Evolutionary conservation across 306 rosid genomes (phyloP).

Genomic region (Dalbergia oliveri): DNA sequence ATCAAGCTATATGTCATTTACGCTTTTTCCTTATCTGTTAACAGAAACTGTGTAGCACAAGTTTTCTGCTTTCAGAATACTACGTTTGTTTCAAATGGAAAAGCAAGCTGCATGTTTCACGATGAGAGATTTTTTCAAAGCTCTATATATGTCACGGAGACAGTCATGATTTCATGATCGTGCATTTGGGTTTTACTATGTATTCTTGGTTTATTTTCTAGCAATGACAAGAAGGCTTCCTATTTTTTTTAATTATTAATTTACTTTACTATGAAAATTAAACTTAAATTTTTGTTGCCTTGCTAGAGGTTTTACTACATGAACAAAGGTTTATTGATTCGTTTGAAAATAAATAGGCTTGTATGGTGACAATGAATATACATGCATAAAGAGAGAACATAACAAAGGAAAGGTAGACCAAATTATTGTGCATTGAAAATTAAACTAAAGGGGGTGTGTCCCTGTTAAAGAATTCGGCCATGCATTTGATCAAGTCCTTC

Average conservation of each 20-base stretch:
- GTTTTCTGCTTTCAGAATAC: slow-evolving; percentile 16
- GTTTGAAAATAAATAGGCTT: not conserved
- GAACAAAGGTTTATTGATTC: not conserved
- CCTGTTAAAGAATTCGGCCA: slow-evolving; percentile 53
- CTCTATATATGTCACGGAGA: not conserved
- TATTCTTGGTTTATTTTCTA: not conserved
- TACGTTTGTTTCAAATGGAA: slow-evolving; percentile 22
- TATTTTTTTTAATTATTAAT: too few relatives aligned
- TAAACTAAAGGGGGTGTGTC: slow-evolving; percentile 38
- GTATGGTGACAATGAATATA: not conserved
- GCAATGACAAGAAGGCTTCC: too few relatives aligned
- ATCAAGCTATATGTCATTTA: slow-evolving; percentile 9
- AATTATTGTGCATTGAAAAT: not conserved
- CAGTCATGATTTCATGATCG: not conserved
- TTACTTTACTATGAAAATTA: too few relatives aligned
- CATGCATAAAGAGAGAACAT: not conserved
- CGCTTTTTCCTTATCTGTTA: slow-evolving; percentile 1
- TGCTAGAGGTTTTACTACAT: not conserved
- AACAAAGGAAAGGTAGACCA: not conserved
- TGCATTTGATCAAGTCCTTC: slow-evolving; percentile 40
- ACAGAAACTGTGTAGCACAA: not conserved
- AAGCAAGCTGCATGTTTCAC: slow-evolving; percentile 16
- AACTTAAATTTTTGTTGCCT: not conserved
- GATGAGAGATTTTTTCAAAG: slow-evolving; percentile 11
- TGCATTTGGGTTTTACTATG: not conserved